Percentiles rank a stretch among this genome's conserved stretches.
Conservation (phyloP, 345 rosid genomes). For the Eucalyptus grandis region DNA sequence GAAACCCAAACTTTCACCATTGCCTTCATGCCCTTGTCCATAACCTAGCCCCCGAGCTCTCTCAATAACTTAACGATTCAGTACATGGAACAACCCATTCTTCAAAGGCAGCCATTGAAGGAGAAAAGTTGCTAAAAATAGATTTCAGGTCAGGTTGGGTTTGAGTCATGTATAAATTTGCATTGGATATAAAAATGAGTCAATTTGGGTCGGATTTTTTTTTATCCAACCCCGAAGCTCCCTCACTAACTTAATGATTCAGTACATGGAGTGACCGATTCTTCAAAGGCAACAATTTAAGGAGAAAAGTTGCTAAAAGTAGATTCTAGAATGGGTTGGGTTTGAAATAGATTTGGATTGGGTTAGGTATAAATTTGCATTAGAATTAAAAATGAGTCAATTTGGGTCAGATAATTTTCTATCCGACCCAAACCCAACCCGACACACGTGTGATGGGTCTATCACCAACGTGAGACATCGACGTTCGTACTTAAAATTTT, state of each 20-base stretch:
- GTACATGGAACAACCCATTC: not conserved
- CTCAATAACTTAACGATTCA: not conserved
- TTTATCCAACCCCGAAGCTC: fast-evolving
- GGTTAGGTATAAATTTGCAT: not conserved
- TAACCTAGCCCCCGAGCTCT: not conserved
- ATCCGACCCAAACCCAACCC: not conserved
- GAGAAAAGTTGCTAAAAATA: too few relatives aligned
- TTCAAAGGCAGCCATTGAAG: not conserved
- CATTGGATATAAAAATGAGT: not conserved
- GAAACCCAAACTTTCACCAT: not conserved
- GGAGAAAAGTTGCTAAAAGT: not conserved
- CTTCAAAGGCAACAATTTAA: not conserved
- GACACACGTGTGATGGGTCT: not conserved
- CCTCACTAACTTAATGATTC: not conserved
- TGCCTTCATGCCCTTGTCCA: not conserved
- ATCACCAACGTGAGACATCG: not conserved
- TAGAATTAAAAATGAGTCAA: not conserved
- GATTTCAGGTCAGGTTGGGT: fast-evolving
- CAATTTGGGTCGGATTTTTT: not conserved
- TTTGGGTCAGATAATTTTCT: too few relatives aligned
- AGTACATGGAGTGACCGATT: not conserved
- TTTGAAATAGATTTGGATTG: not conserved
- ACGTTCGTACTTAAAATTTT: not conserved
- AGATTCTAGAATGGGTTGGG: too few relatives aligned
- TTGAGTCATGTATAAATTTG: not conserved